Evolutionary conservation across 1,284 basidiomycete species (phyloP), one percentile per base, ranked within the genome.

Genomic region (Ustilago cynodontis): DNA sequence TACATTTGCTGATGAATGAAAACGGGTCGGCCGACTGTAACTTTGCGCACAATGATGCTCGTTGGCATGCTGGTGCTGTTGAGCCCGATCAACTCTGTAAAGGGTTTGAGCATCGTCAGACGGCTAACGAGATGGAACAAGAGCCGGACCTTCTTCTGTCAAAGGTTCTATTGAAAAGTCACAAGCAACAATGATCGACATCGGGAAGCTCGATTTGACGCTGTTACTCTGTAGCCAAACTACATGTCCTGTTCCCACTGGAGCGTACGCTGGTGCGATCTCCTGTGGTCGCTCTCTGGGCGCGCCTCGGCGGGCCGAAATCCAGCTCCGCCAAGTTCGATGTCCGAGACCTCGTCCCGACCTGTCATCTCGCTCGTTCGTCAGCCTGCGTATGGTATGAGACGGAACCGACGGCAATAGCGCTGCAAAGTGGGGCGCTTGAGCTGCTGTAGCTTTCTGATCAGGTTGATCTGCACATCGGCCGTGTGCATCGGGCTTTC

Each of bases 21-120:
- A n/a, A n/a, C n/a, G n/a, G n/a, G n/a, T n/a, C n/a, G n/a, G n/a
- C n/a, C n/a, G 20, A 4, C 10, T 11, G 22, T 22, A 24, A 9
- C 22, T 24, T 20, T 35, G 55, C 26, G 69, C 69, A 65, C 69
- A 11, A 71, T 71, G 69, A 71, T 71, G 59, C 26, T 31, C 3
- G 53, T 43, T 54, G 63, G 52, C 69, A 65, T 71, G 59, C 22
- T 33, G 9, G 2, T 39, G 4, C 43, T 50, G 24, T 33, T 33
- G 26, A 5, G 18, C 50, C 16, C 20, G 53, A 43, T 52, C 26
- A 43, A 49, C 20, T 37, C 43, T 45, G n/a, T 22, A n/a, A 8
- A 20, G 4, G 43, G 35, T 16, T 6, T 11, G 4, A 20, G 5
- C 39, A 43, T 16, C 13, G 22, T 18, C 35, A 56, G 39, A 24